Base-by-base conservation (phyloP, 75 land plant genomes). In the Larix kaempferi region DNA sequence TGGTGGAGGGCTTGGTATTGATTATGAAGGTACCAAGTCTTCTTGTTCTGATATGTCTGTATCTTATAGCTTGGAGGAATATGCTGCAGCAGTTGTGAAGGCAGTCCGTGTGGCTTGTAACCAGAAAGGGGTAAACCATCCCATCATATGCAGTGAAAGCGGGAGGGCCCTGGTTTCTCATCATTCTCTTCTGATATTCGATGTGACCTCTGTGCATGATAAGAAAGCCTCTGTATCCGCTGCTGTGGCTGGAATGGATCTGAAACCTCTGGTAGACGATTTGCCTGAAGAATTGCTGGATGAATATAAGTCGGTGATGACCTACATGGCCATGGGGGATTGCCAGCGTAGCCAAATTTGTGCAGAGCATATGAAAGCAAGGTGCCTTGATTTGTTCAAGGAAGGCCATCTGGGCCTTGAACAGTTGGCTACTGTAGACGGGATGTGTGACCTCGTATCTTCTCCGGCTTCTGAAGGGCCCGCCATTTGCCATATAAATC, bases 1-100 rank as follows among this genome's bases (percentile, higher is more conserved):
- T 65, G 98, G 99, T 2, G 98, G 99, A 3, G 98, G 99, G 3
- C 88, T 96, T 11, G 99, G 98, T 12, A 89, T 96, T 25, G 98
- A 96, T 63, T 96, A 96, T 56, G 99, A 96, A 15, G 99, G 99
- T 0, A 85, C 95, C 8, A 80, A 80, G 59, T 94, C 95, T 3
- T 56, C 73, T 2, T 79, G 81, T 19, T 96, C 98, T 2, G 98
- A 94, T n/a, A 83, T 94, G 81, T 96, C 99, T 2, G 93, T 94
- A 14, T 91, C 87, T 1, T 95, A 95, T 62, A 84, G 67, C 17
- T 75, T 95, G 19, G 87, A 90, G 39, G 93, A 94, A 77, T 96
- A 94, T 56, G 98, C 99, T 1, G 41, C 55, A 5, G 79, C 91
- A 4, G 99, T 96, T 6, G 98, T 96, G 10, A 74, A 29, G 11